A percentile compares a stretch with the other conserved stretches of the same genome.
Conservation (phyloP, 1,139 yeast species). For the Saccharomyces pastorianus region DNA sequence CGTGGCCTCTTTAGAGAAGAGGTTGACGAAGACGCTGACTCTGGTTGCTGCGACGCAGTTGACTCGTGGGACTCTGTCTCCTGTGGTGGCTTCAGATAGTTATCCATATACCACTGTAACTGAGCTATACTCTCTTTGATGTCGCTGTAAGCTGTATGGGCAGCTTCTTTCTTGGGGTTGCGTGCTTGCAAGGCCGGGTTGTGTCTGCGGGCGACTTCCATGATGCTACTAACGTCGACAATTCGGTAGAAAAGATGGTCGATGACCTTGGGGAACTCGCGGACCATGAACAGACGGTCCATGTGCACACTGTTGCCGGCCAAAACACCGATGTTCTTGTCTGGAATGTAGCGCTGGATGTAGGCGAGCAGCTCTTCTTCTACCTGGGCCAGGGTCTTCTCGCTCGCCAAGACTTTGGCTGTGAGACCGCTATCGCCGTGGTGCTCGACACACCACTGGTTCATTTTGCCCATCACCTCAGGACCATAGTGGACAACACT, state of each 20-base stretch:
- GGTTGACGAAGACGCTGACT: not conserved
- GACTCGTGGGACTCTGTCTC: constrained; percentile 18
- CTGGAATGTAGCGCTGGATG: constrained; percentile 47
- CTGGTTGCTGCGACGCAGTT: not conserved
- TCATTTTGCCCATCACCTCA: constrained; percentile 61
- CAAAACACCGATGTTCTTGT: constrained; percentile 51
- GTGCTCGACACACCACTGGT: constrained; percentile 75
- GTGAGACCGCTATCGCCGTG: constrained; percentile 78
- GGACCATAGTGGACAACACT: constrained; percentile 69
- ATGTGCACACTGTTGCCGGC: constrained; percentile 92
- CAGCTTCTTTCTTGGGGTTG: constrained; percentile 55
- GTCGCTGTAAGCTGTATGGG: constrained; percentile 84
- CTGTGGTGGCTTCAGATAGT: constrained; percentile 40
- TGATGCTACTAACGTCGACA: constrained; percentile 77
- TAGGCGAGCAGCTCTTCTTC: constrained; percentile 57
- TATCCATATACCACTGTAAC: constrained; percentile 64
- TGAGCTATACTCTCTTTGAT: constrained; percentile 84
- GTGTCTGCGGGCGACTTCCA: constrained; percentile 74
- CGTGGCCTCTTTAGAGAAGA: not conserved
- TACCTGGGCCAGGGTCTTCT: constrained; percentile 50
- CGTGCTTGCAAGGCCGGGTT: constrained; percentile 47
- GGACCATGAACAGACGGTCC: constrained; percentile 78
- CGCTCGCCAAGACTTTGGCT: constrained; percentile 51
- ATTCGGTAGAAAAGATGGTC: constrained; percentile 75
- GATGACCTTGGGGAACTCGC: constrained; percentile 70